Base-by-base conservation (phyloP, 768 basidiomycete species). In the Pisolithus orientalis region DNA sequence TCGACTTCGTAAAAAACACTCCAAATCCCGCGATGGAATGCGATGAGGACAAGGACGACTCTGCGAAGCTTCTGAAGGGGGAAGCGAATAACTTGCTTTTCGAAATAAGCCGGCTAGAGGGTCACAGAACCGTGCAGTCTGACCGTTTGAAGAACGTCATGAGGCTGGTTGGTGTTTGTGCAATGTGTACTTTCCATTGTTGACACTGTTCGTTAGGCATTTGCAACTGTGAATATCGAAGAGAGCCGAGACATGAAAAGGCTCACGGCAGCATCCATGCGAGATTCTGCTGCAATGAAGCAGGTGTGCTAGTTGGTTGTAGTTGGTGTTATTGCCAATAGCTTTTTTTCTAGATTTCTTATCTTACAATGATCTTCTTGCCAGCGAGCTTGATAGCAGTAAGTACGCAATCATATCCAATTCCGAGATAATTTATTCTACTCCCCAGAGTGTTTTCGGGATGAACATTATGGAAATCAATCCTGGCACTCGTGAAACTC, bases 331-430 rank as follows among this genome's bases (percentile, higher is more conserved):
- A n/a, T n/a, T n/a, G n/a, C n/a, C n/a, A n/a, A n/a, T n/a, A n/a
- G n/a, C n/a, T n/a, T n/a, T n/a, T n/a, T n/a, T n/a, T n/a, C n/a
- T n/a, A n/a, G n/a, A n/a, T n/a, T n/a, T n/a, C n/a, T 0, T 81
- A 80, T 51, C 62, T 84, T 6, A 76, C 81, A 0, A 78, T 80
- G 77, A 52, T 79, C 29, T 84, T 81, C 62, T 69, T 83, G 21
- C 81, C 82, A 1, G 75, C 77, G 8, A 69, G 73, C 10, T 80
- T 78, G 34, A 11, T 67, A 1, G 49, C 67, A n/a, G 65, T 67
- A 56, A 6, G 67, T 55, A 5, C 4, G 39, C 24, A 4, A n/a
- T 34, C 37, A 29, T 5, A 14, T 10, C 3, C 34, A 43, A 38
- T n/a, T 42, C 5, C 39, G 2, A 3, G 11, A 34, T 11, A 31